These are phyloP conservation scores for Chrysophaeum taylorii DNA, from an alignment of 352 stramenopile species.

Conservation along the genomic window DNA sequence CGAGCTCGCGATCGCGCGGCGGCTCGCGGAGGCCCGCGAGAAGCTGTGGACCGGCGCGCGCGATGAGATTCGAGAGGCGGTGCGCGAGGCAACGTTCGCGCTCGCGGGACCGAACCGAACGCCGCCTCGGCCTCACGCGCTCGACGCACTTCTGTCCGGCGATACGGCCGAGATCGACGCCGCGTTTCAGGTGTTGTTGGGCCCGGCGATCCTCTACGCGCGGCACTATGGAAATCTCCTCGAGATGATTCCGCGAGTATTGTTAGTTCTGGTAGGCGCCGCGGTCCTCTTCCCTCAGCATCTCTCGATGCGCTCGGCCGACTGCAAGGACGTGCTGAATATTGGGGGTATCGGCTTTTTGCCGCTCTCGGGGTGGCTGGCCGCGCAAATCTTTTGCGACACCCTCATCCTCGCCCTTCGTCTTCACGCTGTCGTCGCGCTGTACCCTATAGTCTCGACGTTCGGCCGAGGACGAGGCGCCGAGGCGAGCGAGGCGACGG, in stretches of 20 bases:
- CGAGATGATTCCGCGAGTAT: not conserved
- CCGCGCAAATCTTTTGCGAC: not conserved
- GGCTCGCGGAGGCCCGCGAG: not conserved
- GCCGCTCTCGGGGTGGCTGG: not conserved
- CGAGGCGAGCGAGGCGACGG: not conserved
- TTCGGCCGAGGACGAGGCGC: not conserved
- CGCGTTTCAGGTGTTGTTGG: not conserved
- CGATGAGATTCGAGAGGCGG: not conserved
- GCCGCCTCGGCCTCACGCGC: not conserved
- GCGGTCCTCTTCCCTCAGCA: not conserved
- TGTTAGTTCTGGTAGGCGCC: not conserved
- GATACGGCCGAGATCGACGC: conserved; percentile 7
- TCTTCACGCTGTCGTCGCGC: not conserved
- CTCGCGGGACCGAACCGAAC: not conserved
- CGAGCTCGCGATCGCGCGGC: conserved; percentile 2
- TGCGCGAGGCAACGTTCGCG: not conserved
- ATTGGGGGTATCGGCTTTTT: not conserved
- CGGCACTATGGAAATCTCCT: not conserved
- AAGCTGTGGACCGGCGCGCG: not conserved
- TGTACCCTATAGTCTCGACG: not conserved
- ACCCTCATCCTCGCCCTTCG: not conserved
- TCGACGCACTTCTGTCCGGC: not conserved
- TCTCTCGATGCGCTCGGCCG: not conserved
- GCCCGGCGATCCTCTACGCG: not conserved
- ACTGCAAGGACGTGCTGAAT: not conserved